Base-by-base conservation (phyloP, 495 filamentous ascomycete genomes). In the Cryomyces minteri region DNA sequence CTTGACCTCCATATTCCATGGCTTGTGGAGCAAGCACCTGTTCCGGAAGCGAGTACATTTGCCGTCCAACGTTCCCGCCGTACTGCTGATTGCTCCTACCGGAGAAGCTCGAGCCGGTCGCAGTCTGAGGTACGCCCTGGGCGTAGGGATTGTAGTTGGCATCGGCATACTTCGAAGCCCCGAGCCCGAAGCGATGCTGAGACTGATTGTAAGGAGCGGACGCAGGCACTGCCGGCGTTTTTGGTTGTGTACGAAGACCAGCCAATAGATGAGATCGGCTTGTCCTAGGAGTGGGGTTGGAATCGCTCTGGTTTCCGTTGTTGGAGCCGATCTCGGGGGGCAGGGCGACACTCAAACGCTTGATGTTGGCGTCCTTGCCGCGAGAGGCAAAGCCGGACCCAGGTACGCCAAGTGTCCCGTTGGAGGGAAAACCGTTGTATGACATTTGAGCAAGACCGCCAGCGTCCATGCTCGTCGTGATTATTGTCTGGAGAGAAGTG, bases 371-470 rank as follows among this genome's bases (percentile, higher is more conserved):
- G 52, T 82, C 84, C 57, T 79, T 81, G 46, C 82, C 77, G 42
- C 86, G 79, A 43, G 86, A 87, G 43, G 84, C 84, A 58, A 93
- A 81, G 49, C 82, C 82, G 50, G 82, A 79, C 50, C 72, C 65
- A 12, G 84, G 79, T 60, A 81, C 76, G 48, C 79, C 81, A 56
- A 90, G 66, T 14, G n/a, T 4, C 49, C 56, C 57, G 59, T 76
- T 77, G 67, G 74, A 68, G 53, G 68, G 67, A 60, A 76, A 80
- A 62, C 72, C 73, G 67, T 82, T 80, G 73, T 88, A 92, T 63
- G 84, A 81, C 92, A 98, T 96, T 72, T 94, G 90, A 87, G 88
- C 81, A 72, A 94, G 84, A 87, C 87, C 86, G 74, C 88, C 90
- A 74, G 88, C 77, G 87, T 94, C 81, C 77, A 94, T 90, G 73